Conservation (phyloP, 2,329 filamentous ascomycete genomes). For the Sarocladium kiliense region DNA sequence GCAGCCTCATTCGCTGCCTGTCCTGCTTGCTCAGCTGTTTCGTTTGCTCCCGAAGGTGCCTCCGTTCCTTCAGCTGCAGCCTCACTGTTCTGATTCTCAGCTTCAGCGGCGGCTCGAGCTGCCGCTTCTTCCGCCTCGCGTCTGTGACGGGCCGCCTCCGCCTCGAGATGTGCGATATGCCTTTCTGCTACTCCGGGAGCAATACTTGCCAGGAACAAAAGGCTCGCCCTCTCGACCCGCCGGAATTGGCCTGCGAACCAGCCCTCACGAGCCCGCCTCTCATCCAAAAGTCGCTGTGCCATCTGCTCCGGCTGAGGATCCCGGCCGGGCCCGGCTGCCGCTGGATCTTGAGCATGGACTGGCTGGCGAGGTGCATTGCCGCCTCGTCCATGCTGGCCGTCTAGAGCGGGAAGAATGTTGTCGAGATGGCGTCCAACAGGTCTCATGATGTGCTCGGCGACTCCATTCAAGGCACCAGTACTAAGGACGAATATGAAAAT, state of each 20-base stretch:
- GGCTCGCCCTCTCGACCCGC: conserved; percentile 52
- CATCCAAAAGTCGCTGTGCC: conserved; percentile 49
- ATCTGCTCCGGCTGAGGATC: conserved; percentile 42
- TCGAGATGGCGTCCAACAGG: conserved; percentile 56
- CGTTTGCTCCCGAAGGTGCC: not conserved
- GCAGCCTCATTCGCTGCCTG: conserved; percentile 9
- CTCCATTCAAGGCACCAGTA: conserved; percentile 51
- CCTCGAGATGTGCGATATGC: conserved; percentile 56
- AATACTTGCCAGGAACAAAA: conserved; percentile 62
- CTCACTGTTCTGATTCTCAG: conserved; percentile 12
- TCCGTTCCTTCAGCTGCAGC: not conserved
- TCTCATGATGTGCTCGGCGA: conserved; percentile 49
- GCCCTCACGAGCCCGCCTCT: conserved; percentile 22
- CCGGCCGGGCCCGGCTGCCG: conserved; percentile 20
- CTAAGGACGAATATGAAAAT: conserved; percentile 53
- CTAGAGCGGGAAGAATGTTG: conserved; percentile 48
- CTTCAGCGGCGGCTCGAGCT: conserved; percentile 23
- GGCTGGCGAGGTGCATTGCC: not conserved
- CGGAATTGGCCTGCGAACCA: conserved; percentile 38
- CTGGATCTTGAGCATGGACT: conserved; percentile 19
- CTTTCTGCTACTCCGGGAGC: conserved; percentile 61
- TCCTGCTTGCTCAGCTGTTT: not conserved
- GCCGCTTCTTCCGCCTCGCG: conserved; percentile 37
- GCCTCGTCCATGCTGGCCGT: conserved; percentile 25
- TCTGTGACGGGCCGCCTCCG: conserved; percentile 41